phyloP scores from a whole-genome alignment of 768 basidiomycete species.

The Nevesoporus exiguus region DNA sequence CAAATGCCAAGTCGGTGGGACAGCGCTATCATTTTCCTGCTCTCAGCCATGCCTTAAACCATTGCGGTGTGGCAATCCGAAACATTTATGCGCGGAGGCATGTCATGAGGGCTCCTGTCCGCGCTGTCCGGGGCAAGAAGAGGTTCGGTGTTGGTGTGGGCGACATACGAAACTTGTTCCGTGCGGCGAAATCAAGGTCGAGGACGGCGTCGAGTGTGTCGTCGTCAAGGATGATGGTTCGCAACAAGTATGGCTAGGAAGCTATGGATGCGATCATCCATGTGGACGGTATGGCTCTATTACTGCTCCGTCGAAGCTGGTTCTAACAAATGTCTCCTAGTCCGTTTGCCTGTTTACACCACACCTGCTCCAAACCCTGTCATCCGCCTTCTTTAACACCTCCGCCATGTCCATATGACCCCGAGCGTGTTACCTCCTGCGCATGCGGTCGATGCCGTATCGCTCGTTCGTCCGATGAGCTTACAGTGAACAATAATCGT shows the following conservation, averaged over 20 bases:
- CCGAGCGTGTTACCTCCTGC: conserved; percentile 63
- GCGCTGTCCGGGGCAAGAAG: conserved; percentile 54
- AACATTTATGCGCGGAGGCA: conserved; percentile 60
- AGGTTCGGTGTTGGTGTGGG: conserved; percentile 78
- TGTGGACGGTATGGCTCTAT: conserved; percentile 52
- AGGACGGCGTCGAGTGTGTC: conserved; percentile 33
- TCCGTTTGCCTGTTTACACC: conserved; percentile 71
- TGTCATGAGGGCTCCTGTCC: conserved; percentile 82
- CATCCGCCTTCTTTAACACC: conserved; percentile 66
- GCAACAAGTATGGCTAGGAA: conserved; percentile 61
- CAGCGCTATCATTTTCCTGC: conserved; percentile 33
- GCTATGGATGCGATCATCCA: conserved; percentile 52
- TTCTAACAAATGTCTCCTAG: conserved; percentile 30
- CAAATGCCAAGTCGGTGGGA: conserved; percentile 48
- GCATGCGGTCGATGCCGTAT: conserved; percentile 67
- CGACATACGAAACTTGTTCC: conserved; percentile 50
- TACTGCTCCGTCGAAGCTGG: not conserved
- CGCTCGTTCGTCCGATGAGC: conserved; percentile 37
- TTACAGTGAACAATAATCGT: not conserved
- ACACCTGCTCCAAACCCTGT: conserved; percentile 70
- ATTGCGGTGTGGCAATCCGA: conserved; percentile 59
- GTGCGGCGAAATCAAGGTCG: conserved; percentile 65
- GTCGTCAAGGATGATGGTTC: conserved; percentile 28
- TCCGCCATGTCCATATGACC: conserved; percentile 70
- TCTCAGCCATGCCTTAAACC: conserved; percentile 35